phyloP scores from a whole-genome alignment of 768 basidiomycete species.

The Leccinum olivaceopallidum region DNA sequence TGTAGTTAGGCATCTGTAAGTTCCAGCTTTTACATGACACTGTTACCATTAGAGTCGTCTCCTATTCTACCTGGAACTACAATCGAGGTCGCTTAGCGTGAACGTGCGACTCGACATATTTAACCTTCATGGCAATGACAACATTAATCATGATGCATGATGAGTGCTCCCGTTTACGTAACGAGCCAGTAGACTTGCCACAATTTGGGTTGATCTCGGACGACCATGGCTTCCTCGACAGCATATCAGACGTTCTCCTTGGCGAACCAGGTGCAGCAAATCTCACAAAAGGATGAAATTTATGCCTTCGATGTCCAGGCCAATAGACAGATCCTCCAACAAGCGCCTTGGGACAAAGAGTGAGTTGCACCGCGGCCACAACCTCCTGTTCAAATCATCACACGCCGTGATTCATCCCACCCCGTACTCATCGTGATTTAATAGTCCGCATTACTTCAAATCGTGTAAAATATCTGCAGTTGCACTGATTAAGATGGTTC shows the following conservation, averaged over 20 bases:
- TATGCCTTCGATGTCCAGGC: constrained; percentile 71
- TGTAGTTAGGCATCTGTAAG: background rate
- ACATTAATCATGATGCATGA: no score
- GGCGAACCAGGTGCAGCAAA: constrained; percentile 65
- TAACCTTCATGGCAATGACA: no score
- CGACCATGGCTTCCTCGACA: constrained; percentile 44
- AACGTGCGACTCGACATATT: no score
- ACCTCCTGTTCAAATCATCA: constrained; percentile 3
- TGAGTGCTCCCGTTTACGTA: background rate
- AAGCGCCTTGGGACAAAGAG: constrained; percentile 88
- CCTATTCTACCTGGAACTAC: background rate
- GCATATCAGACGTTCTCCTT: constrained; percentile 76
- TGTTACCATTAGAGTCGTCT: background rate
- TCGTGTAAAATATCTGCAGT: constrained; percentile 94
- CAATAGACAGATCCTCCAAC: constrained; percentile 64
- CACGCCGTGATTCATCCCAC: background rate
- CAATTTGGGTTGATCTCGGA: background rate
- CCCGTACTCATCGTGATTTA: background rate
- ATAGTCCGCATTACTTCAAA: constrained; percentile 79
- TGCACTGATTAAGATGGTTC: constrained; percentile 92
- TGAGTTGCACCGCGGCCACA: constrained; percentile 39
- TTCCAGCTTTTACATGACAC: background rate
- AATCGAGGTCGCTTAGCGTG: no score
- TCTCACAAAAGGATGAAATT: constrained; percentile 78
- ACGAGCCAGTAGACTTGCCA: background rate